Evolutionary conservation across 1,284 basidiomycete species (phyloP), one percentile per base, ranked within the genome.

Genomic region (Puccinia brachypodii): DNA sequence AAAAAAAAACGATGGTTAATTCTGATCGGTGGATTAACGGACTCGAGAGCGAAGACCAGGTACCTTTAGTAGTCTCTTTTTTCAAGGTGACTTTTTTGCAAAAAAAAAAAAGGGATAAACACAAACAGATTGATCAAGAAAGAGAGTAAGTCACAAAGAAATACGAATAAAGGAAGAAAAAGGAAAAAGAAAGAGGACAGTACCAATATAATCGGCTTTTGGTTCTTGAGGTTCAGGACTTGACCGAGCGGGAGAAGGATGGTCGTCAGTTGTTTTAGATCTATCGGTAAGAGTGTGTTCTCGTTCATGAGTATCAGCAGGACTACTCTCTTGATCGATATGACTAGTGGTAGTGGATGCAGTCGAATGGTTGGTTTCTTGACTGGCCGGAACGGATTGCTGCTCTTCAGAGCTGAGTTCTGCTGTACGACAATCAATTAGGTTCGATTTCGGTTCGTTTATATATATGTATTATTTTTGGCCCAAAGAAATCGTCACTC

Each of bases 151-250:
- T 42, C 19, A 47, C 22, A 38, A 31, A 31, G 38, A n/a, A n/a
- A n/a, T n/a, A n/a, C n/a, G 13, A n/a, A 36, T 40, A 13, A 40
- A 25, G 66, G 14, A 38, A 25, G n/a, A 14, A 68, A 3, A 68
- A 13, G 16, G 38, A 7, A 7, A 40, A 25, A 68, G 38, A 47
- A n/a, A 47, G 47, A 53, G 3, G 3, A 14, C 25, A 8, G 16
- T 14, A 73, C 71, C 38, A 47, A 73, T 73, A 22, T 53, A 73
- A 31, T 73, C 50, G 33, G 11, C 1, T 31, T 31, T 31, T 3
- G 71, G 71, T 38, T 73, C 71, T 25, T 56, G 47, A n/a, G 71
- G 71, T 38, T 73, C 71, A 2, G 71, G 71, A 16, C 47, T 44
- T 1, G 40, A 11, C 11, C 11, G 22, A 11, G 47, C 47, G 11